Evolutionary conservation across 805 yeast genomes (phyloP), one percentile per base, ranked within the genome.

Genomic region (Zygosaccharomyces lentus): DNA sequence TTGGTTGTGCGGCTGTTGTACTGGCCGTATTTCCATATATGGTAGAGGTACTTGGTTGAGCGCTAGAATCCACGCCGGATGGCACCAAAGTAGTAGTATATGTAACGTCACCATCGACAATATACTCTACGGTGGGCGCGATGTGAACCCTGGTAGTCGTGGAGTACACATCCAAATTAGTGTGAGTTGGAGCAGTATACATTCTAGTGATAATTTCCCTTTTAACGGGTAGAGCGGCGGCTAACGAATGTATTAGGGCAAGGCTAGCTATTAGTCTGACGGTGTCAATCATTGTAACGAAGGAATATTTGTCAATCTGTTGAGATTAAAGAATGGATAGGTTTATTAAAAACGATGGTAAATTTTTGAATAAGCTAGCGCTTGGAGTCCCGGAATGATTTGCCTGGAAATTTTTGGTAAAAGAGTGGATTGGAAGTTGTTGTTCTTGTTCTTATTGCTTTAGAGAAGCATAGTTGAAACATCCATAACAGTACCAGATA

Each of bases 161-260:
- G 21, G 76, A 64, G 53, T 69, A 70, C 23, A 68, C 61, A 44
- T 66, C 67, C 3, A 73, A 69, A 16, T 66, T 65, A 3, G 80
- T 76, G 30, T 61, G 54, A 5, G 77, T 76, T 3, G 82, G 72
- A 13, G 84, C 84, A 15, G 83, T 78, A 56, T 77, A 81, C 31
- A 65, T 64, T 58, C 82, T 69, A 15, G 84, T 79, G 45, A 79
- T 67, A 21, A 76, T 48, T 39, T 64, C 63, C 43, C 72, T 71
- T 41, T 69, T 71, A 27, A 61, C 41, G 12, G 63, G 67, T 27
- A 62, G 56, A 27, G 63, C 61, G 23, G 53, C 36, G 10, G 56
- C 37, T 34, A 49, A 13, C 7, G 47, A 43, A 40, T 32, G 37
- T 12, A 49, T 34, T 30, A 49, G 41, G 29, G 49, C 48, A 27